Conservation (phyloP, 2,329 filamentous ascomycete species). For the Pestalotiopsis sp. region DNA sequence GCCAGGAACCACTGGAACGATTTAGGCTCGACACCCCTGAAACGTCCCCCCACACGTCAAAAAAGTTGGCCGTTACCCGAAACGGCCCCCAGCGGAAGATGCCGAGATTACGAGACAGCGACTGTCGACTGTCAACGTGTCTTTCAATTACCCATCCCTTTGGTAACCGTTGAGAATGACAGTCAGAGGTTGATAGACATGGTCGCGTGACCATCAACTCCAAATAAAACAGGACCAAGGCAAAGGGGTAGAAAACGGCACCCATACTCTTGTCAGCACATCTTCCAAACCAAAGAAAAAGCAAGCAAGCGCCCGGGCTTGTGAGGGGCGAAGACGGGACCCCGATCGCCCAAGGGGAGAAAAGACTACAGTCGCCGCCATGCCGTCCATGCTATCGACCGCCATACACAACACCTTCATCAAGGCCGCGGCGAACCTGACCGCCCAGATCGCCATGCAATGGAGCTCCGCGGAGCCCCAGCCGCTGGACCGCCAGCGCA, state of each 20-base stretch:
- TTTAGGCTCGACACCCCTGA: neutral
- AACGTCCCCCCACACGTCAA: neutral
- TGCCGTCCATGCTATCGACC: constrained; percentile 15
- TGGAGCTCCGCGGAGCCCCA: constrained; percentile 10
- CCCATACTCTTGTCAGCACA: neutral
- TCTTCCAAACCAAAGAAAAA: neutral
- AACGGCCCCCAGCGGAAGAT: neutral
- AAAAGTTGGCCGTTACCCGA: neutral
- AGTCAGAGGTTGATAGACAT: neutral
- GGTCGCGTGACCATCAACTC: neutral
- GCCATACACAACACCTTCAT: constrained; percentile 16
- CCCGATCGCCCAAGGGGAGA: neutral
- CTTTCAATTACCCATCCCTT: constrained; percentile 1
- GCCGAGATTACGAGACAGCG: constrained; percentile 9
- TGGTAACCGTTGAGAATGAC: neutral
- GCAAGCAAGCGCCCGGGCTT: neutral
- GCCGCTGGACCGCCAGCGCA: constrained; percentile 32
- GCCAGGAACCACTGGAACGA: neutral
- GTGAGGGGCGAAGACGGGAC: neutral
- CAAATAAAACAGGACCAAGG: too few species aligned
- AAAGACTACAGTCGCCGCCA: constrained; percentile 1
- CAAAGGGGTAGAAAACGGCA: too few species aligned
- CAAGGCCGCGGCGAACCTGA: constrained; percentile 16
- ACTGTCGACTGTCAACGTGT: constrained; percentile 4
- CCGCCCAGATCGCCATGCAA: constrained; percentile 14